Percentiles rank a stretch among this genome's conserved stretches.
Evolutionary conservation across 371 early-diverging fungal species (phyloP).

Genomic region (Batkoa obscura): DNA sequence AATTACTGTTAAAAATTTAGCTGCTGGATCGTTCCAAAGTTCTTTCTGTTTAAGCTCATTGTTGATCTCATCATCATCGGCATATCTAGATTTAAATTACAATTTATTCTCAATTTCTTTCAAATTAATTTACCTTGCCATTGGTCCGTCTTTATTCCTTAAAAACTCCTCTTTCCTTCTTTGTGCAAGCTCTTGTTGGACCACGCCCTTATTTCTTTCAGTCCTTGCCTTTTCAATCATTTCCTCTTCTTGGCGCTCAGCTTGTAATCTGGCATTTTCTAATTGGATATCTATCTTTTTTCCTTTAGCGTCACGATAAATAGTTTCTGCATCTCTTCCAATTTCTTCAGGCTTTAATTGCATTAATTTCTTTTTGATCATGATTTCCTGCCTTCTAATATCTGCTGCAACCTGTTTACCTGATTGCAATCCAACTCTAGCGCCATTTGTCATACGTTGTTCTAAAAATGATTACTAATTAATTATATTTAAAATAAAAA

Average conservation of each 20-base stretch:
- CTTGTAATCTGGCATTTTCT: slow-evolving; percentile 29
- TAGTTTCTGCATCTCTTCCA: slow-evolving; percentile 37
- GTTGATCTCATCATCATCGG: slow-evolving; percentile 39
- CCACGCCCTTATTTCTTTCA: slow-evolving; percentile 63
- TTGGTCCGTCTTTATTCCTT: slow-evolving; percentile 33
- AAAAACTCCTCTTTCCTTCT: slow-evolving; percentile 20
- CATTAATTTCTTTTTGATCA: slow-evolving; percentile 14
- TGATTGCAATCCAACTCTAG: slow-evolving; percentile 29
- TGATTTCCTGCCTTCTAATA: slow-evolving; percentile 13
- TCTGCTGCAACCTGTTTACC: slow-evolving; percentile 24
- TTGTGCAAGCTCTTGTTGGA: slow-evolving; percentile 37
- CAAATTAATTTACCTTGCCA: slow-evolving; percentile 28
- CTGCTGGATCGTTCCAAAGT: slow-evolving; percentile 50
- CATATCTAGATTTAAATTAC: slow-evolving; percentile 18
- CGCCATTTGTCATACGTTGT: slow-evolving; percentile 28
- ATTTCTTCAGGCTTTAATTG: slow-evolving; percentile 17
- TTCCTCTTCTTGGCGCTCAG: slow-evolving; percentile 33
- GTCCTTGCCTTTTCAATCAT: slow-evolving; percentile 26
- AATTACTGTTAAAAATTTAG: slow-evolving; percentile 27
- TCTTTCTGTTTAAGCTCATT: slow-evolving; percentile 30
- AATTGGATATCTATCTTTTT: slow-evolving; percentile 47
- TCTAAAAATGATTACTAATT: no score
- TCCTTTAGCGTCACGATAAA: slow-evolving; percentile 58
- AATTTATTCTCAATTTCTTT: slow-evolving; percentile 2
- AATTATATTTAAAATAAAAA: no score